Evolutionary conservation across 176 grass and related monocot genomes (phyloP).

Genomic region (Aegilops tauschii): DNA sequence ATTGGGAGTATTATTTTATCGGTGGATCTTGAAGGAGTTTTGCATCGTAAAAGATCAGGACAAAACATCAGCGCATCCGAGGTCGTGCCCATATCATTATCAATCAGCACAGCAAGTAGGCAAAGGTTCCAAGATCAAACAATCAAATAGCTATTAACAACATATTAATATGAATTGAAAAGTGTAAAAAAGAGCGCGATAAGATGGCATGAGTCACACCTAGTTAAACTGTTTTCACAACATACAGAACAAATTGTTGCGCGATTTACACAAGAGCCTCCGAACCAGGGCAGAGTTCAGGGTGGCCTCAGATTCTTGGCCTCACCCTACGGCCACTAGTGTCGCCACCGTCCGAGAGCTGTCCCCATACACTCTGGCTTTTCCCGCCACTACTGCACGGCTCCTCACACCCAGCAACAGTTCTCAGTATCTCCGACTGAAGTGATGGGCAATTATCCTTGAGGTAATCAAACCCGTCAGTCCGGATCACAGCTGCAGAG

Average conservation of each 20-base stretch:
- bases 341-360: constrained; percentile 77
- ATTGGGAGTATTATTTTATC: no score
- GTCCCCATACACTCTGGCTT: constrained; percentile 73
- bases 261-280: constrained; percentile 52
- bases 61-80: no score
- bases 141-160: constrained; percentile 33
- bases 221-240: constrained; percentile 24
- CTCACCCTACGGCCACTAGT: constrained; percentile 74
- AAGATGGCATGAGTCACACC: constrained; percentile 5
- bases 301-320: constrained; percentile 47
- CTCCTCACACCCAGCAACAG: constrained; percentile 71
- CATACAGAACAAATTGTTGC: constrained; percentile 35
- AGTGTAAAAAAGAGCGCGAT: not conserved
- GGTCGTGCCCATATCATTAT: no score
- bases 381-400: constrained; percentile 73
- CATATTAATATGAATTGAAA: not conserved
- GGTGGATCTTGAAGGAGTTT: no score
- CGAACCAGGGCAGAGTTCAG: constrained; percentile 46
- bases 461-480: constrained; percentile 70
- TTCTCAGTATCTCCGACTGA: constrained; percentile 82
- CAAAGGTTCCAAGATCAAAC: constrained; percentile 8
- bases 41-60: no score
- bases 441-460: constrained; percentile 73
- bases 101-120: not conserved
- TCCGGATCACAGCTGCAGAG: constrained; percentile 94